Base-by-base conservation (phyloP, 805 yeast species). In the Vanderwaltozyma verrucispora region DNA sequence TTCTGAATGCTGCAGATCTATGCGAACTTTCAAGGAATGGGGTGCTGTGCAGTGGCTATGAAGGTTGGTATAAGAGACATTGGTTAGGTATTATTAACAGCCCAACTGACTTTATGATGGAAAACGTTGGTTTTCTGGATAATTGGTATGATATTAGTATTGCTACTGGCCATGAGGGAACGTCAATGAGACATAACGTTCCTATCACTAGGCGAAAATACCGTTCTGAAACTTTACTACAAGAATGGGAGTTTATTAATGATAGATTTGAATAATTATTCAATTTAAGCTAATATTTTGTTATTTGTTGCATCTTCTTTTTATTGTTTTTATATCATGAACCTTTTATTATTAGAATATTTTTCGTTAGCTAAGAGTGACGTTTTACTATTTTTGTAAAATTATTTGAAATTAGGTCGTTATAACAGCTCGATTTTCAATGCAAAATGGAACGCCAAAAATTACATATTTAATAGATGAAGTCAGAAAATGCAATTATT, bases 1-100 rank as follows among this genome's bases (percentile, higher is more conserved):
- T 54, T 12, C 36, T 57, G 17, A 53, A 49, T 33, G 56, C 60
- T 1, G 59, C 60, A 5, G 62, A 57, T 38, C 33, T 57, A 14
- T 57, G 60, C 32, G 62, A 57, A 37, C 36, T 57, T 8, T 43
- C 59, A 0, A 45, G 60, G 20, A 56, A 47, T 21, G 53, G 60
- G 29, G 58, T 54, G 3, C 28, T 53, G 2, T 44, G 49, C 25
- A 51, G 59, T 30, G 54, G 56, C 1, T 56, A 45, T 36, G 59
- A 54, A 19, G 60, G 62, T 2, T 56, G 49, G 41, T 56, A 56
- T 33, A 54, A 54, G 35, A 48, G 54, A 5, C 62, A 56, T 36
- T 56, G 62, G 62, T 33, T 47, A n/a, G 62, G 62, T 15, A 47
- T 55, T 2, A 44, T 44, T 1, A 33, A 38, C 2, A 30, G 37